Percentiles rank a stretch among this genome's conserved stretches.
Evolutionary conservation across 345 rosid species (phyloP).

Genomic region (Populus alba): DNA sequence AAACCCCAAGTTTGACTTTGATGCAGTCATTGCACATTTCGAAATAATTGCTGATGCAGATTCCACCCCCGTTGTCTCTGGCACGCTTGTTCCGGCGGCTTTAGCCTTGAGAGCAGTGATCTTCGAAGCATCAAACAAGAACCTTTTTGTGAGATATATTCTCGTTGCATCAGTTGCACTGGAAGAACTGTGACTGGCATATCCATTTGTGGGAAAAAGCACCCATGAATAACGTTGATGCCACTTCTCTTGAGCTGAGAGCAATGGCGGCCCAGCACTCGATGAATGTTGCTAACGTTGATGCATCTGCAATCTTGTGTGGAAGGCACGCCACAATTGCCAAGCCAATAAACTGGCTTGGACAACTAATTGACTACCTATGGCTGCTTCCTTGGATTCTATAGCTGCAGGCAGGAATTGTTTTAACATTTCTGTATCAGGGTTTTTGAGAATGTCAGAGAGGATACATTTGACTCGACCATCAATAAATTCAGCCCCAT

Average conservation of each 20-base stretch:
- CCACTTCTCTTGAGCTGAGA: background rate
- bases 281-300: constrained; percentile 1
- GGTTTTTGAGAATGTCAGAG: constrained; percentile 23
- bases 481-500: constrained; percentile 35
- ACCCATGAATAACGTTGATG: background rate
- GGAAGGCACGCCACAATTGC: no score
- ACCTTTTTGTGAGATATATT: background rate
- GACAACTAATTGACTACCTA: background rate
- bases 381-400: constrained; percentile 1
- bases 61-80: background rate
- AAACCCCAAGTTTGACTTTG: background rate
- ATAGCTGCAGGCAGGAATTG: constrained; percentile 25
- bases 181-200: no score
- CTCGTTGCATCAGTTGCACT: no score
- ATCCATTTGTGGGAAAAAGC: no score
- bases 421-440: constrained; percentile 8
- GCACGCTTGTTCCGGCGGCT: background rate
- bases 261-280: constrained; percentile 24
- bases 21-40: constrained; percentile 12
- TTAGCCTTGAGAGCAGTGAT: background rate
- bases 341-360: no score
- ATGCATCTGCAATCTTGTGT: no score
- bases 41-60: constrained; percentile 6
- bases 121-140: constrained; percentile 10
- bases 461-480: constrained; percentile 26